phyloP scores from a whole-genome alignment of 108 stramenopile genomes.

The Cyclotella kingstonii region DNA sequence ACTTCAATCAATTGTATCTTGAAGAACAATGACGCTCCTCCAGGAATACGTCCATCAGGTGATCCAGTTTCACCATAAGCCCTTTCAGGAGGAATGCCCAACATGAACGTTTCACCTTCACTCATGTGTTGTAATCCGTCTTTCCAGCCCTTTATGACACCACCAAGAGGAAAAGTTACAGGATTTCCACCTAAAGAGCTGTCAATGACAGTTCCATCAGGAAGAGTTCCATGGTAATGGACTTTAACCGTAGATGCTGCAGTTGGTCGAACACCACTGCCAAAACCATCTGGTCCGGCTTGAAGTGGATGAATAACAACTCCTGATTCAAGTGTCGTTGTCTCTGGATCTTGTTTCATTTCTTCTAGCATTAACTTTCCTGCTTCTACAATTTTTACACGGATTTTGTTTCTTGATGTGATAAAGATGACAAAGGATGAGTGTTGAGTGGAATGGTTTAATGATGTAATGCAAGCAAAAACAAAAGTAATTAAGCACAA shows the following conservation, averaged over 20 bases:
- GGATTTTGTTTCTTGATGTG: slow-evolving; percentile 52
- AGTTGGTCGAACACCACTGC: slow-evolving; percentile 66
- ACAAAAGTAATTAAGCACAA: not conserved
- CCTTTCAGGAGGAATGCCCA: slow-evolving; percentile 79
- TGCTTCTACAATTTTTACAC: slow-evolving; percentile 59
- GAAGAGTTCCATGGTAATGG: slow-evolving; percentile 82
- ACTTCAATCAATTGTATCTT: slow-evolving; percentile 84
- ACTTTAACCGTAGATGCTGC: slow-evolving; percentile 65
- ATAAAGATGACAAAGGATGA: slow-evolving; percentile 4
- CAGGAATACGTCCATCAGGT: slow-evolving; percentile 81
- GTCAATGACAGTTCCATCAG: slow-evolving; percentile 87
- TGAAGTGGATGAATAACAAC: slow-evolving; percentile 75
- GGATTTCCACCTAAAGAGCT: slow-evolving; percentile 75
- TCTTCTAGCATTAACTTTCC: slow-evolving; percentile 73
- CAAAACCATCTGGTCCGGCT: slow-evolving; percentile 64
- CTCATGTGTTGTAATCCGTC: slow-evolving; percentile 76
- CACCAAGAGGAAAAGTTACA: slow-evolving; percentile 63
- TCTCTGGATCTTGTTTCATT: slow-evolving; percentile 68
- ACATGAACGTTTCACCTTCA: slow-evolving; percentile 85
- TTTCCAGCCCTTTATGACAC: slow-evolving; percentile 78
- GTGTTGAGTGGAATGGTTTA: not conserved
- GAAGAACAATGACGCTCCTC: slow-evolving; percentile 83
- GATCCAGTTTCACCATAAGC: slow-evolving; percentile 78
- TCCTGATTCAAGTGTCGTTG: slow-evolving; percentile 55
- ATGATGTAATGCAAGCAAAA: not conserved